Evolutionary conservation across 768 basidiomycete species (phyloP), one percentile per base, ranked within the genome.

Genomic region (Boletus huronensis): DNA sequence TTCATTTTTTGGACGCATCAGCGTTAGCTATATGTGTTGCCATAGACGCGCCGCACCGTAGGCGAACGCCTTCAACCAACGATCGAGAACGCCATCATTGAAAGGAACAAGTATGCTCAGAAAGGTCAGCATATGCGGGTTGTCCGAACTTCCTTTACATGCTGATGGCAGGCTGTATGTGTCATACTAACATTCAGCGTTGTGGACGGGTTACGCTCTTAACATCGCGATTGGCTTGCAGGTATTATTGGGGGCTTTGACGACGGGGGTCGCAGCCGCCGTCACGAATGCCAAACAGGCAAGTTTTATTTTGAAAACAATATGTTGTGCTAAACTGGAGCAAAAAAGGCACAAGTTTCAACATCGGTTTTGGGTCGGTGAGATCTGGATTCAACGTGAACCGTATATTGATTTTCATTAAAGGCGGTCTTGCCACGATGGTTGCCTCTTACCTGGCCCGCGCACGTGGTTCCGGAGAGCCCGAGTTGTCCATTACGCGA

Each of bases 401-500:
- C 21, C 39, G 19, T 35, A 6, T 1, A 6, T 44, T 50, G 28
- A 59, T 17, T 17, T 29, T 38, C 7, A 19, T 21, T 49, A 0
- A 17, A 82, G 85, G 88, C 31, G 87, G 82, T n/a, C 53, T 85
- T 11, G 69, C 87, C 4, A 90, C 88, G 0, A 21, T 89, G 19
- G 78, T 84, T 14, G 87, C 88, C 17, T 84, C 87, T 2, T 90
- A 85, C 67, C 75, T 90, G 25, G 88, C 88, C 3, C 81, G 83
- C 13, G 77, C 80, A 25, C 81, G 87, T 26, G 85, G 87, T 11
- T 82, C 85, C 0, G 80, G 80, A 35, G 88, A 90, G 59, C 88
- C 88, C 2, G 85, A 89, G 56, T 48, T 77, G n/a, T 86, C 85
- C 0, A 73, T 76, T 29, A 65, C 72, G 3, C 79, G 81, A 11